Evolutionary conservation across 2,329 filamentous ascomycete genomes (phyloP).

Genomic region (Coleophoma cylindrospora): DNA sequence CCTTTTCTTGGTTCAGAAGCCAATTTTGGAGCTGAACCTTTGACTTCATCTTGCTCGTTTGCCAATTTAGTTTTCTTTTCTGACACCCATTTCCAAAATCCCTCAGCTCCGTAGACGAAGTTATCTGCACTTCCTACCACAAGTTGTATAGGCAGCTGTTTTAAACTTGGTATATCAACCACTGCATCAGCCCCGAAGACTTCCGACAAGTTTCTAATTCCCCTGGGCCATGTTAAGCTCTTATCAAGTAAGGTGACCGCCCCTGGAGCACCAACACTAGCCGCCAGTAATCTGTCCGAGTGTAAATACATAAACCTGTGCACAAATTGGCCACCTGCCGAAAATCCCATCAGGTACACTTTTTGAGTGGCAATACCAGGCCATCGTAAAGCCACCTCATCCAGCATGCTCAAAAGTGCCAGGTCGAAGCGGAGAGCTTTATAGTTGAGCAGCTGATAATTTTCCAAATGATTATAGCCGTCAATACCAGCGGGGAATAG

Average conservation of each 20-base stretch:
- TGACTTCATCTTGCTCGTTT: slow-evolving; percentile 2
- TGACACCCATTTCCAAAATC: slow-evolving; percentile 18
- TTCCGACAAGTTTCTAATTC: slow-evolving; percentile 13
- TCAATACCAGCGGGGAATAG: slow-evolving; percentile 27
- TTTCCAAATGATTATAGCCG: slow-evolving; percentile 23
- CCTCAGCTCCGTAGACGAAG: slow-evolving; percentile 12
- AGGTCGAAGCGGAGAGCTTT: slow-evolving; percentile 13
- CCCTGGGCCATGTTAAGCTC: slow-evolving; percentile 14
- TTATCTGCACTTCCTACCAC: slow-evolving; percentile 17
- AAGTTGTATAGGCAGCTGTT: slow-evolving; percentile 13
- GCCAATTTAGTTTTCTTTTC: slow-evolving; percentile 3
- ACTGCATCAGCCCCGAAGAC: slow-evolving; percentile 9
- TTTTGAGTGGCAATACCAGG: slow-evolving; percentile 22
- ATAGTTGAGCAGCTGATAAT: slow-evolving; percentile 23
- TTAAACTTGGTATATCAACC: slow-evolving; percentile 11
- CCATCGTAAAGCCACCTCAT: slow-evolving; percentile 24
- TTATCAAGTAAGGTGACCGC: slow-evolving; percentile 20
- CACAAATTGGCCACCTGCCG: slow-evolving; percentile 27
- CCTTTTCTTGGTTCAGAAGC: background rate
- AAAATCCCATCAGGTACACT: slow-evolving; percentile 25
- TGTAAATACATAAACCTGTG: slow-evolving; percentile 28
- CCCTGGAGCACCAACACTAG: slow-evolving; percentile 27
- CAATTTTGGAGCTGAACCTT: no score
- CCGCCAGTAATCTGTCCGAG: slow-evolving; percentile 22
- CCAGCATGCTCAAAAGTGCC: slow-evolving; percentile 23